Evolutionary conservation across 345 rosid species (phyloP).

Genomic region (Citrus medica): DNA sequence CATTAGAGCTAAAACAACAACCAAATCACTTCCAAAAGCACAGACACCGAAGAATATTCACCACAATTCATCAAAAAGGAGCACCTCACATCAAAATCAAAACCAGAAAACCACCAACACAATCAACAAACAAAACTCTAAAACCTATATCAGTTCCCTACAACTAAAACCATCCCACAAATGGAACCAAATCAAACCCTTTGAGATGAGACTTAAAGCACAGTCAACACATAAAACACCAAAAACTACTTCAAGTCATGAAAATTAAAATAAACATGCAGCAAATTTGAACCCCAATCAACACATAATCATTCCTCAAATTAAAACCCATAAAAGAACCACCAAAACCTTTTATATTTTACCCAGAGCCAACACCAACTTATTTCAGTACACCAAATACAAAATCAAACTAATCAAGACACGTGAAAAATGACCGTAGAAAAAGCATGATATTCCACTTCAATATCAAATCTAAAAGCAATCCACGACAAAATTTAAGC

Average conservation of each 20-base stretch:
- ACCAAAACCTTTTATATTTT: conserved; percentile 4
- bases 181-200: neutral
- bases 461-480: neutral
- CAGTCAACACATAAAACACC: neutral
- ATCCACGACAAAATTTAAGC: neutral
- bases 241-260: conserved; percentile 2
- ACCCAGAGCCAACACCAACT: neutral
- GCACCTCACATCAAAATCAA: neutral
- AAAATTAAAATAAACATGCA: conserved; percentile 6
- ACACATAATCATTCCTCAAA: neutral
- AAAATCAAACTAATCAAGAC: neutral
- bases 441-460: neutral
- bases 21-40: neutral
- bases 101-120: neutral
- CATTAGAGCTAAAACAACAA: neutral
- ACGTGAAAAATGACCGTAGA: neutral
- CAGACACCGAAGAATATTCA: neutral
- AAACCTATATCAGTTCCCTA: neutral
- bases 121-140: neutral
- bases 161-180: conserved; percentile 5
- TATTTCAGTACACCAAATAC: neutral
- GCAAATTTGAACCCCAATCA: neutral
- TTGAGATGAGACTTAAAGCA: neutral
- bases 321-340: neutral
- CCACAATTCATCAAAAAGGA: neutral